Evolutionary conservation across 2,329 filamentous ascomycete genomes (phyloP).

Genomic region (Amesomyces nigricolor): DNA sequence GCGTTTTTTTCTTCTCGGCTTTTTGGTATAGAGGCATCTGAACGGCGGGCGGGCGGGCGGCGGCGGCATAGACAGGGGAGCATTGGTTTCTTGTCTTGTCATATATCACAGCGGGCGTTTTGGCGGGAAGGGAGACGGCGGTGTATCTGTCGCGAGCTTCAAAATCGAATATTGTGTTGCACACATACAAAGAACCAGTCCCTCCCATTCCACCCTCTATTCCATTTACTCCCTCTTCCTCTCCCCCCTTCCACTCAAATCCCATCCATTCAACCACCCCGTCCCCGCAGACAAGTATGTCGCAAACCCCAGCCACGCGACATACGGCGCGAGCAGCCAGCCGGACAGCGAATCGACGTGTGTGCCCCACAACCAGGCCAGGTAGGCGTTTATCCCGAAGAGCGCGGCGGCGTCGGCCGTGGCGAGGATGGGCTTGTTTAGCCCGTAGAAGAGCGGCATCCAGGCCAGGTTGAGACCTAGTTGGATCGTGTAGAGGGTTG

Average conservation of each 20-base stretch:
- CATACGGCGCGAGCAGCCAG: slow-evolving; percentile 72
- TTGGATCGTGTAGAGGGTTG: slow-evolving; percentile 80
- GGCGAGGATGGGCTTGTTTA: slow-evolving; percentile 66
- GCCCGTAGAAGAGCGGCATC: slow-evolving; percentile 90
- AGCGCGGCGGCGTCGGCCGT: slow-evolving; percentile 70
- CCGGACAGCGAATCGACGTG: slow-evolving; percentile 63
- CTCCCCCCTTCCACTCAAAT: slow-evolving; percentile 37
- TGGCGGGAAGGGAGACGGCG: background rate
- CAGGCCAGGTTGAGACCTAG: slow-evolving; percentile 79
- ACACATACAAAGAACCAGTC: background rate
- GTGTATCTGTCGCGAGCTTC: no score
- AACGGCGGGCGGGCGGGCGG: background rate
- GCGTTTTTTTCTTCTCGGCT: background rate
- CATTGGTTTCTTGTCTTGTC: slow-evolving; percentile 2
- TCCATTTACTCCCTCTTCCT: slow-evolving; percentile 15
- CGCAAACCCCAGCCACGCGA: slow-evolving; percentile 81
- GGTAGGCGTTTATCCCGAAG: slow-evolving; percentile 64
- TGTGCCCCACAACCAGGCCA: slow-evolving; percentile 70
- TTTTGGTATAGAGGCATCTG: background rate
- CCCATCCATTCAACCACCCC: slow-evolving; percentile 65
- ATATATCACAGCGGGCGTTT: slow-evolving; percentile 17
- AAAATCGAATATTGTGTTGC: background rate
- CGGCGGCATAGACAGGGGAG: background rate
- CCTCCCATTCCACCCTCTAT: slow-evolving; percentile 1
- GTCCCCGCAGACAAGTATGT: slow-evolving; percentile 73